A percentile compares a stretch with the other conserved stretches of the same genome.
phyloP scores from a whole-genome alignment of 805 yeast species.

The Grigorovia humatica region DNA sequence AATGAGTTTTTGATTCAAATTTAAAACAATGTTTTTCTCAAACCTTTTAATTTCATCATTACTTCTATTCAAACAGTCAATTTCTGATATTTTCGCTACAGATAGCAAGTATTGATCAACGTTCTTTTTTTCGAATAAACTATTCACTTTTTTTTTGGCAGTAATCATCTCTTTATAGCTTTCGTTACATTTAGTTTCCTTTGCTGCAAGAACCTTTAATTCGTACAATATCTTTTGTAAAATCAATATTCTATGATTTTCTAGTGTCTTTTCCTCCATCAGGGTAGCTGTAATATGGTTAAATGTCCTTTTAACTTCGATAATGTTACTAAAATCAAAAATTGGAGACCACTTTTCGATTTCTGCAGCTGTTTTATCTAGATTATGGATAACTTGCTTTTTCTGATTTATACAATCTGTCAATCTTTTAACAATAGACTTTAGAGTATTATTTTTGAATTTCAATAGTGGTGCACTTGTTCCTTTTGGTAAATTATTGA shows the following conservation, averaged over 20 bases:
- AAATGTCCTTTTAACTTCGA: background rate
- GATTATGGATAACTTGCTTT: background rate
- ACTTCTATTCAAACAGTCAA: slow-evolving; percentile 13
- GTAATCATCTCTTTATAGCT: background rate
- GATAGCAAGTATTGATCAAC: slow-evolving; percentile 3
- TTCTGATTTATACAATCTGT: background rate
- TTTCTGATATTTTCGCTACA: slow-evolving; percentile 15
- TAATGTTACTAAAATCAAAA: background rate
- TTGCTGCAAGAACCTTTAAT: slow-evolving; percentile 8
- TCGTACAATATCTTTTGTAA: background rate
- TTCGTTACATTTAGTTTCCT: slow-evolving; percentile 14
- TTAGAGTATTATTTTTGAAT: background rate
- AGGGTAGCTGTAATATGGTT: background rate
- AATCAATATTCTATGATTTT: background rate
- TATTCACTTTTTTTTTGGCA: slow-evolving; percentile 11
- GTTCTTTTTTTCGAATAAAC: slow-evolving; percentile 14
- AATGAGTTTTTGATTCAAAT: slow-evolving; percentile 18
- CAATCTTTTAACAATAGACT: background rate
- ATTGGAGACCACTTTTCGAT: background rate
- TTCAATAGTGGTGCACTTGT: background rate
- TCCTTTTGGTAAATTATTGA: background rate
- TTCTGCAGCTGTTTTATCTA: background rate
- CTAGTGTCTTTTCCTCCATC: background rate
- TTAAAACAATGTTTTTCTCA: slow-evolving; percentile 16
- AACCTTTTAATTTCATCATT: slow-evolving; percentile 14